A percentile compares a stretch with the other conserved stretches of the same genome.
phyloP scores from a whole-genome alignment of 441 rosid species.

The Sinapis alba region DNA sequence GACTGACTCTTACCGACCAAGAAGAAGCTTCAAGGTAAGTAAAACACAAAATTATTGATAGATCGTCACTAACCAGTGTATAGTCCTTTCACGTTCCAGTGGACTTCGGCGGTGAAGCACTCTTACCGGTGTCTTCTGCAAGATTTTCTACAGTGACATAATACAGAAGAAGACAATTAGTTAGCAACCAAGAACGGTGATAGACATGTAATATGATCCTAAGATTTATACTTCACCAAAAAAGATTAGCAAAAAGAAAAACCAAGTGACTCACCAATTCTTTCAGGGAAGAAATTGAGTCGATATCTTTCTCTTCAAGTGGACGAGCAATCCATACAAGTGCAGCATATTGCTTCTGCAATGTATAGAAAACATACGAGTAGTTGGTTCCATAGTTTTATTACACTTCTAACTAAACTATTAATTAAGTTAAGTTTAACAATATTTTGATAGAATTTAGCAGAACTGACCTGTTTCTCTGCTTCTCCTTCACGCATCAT shows the following conservation, averaged over 20 bases:
- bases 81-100: constrained; percentile 75
- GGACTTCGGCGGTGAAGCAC: constrained; percentile 99
- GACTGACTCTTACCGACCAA: constrained; percentile 2
- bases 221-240: not conserved
- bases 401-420: not conserved
- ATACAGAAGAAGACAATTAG: constrained; percentile 7
- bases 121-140: constrained; percentile 90
- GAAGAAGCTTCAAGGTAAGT: constrained; percentile 18
- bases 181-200: not conserved
- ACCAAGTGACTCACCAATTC: constrained; percentile 60
- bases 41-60: not conserved
- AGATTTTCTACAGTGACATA: constrained; percentile 55
- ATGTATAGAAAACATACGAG: not conserved
- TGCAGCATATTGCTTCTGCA: constrained; percentile 96
- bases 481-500: constrained; percentile 99
- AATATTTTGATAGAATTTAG: constrained; percentile 11
- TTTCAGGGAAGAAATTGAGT: constrained; percentile 55
- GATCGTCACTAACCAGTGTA: constrained; percentile 61
- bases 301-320: constrained; percentile 67
- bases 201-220: not conserved
- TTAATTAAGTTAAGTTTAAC: not conserved
- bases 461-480: constrained; percentile 73
- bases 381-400: not conserved
- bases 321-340: constrained; percentile 94
- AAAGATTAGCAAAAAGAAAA: not conserved